Evolutionary conservation across 2,329 filamentous ascomycete species (phyloP).

Genomic region (Clarireedia homoeocarpa): DNA sequence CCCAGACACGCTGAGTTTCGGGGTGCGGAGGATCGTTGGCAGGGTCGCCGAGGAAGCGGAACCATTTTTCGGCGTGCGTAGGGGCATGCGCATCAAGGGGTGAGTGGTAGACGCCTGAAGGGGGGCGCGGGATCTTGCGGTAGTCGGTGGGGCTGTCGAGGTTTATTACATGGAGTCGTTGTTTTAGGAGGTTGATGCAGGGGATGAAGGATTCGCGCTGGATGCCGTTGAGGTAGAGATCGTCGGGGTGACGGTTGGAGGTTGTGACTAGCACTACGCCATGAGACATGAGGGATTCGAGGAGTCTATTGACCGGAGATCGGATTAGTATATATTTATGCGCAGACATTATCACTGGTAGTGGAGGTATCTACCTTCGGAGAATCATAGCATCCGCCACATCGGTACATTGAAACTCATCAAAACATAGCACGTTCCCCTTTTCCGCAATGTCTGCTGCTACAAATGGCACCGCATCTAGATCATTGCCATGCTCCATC

Average conservation of each 20-base stretch:
- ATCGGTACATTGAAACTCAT: constrained; percentile 98
- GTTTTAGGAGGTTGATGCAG: constrained; percentile 86
- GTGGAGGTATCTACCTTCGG: constrained; percentile 46
- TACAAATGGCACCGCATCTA: constrained; percentile 85
- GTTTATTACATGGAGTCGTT: constrained; percentile 79
- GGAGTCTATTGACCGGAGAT: constrained; percentile 42
- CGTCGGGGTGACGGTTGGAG: constrained; percentile 91
- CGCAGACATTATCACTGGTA: neutral
- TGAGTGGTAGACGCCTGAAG: constrained; percentile 89
- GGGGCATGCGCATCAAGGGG: constrained; percentile 71
- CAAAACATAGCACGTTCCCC: constrained; percentile 86
- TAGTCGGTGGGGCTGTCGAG: constrained; percentile 95
- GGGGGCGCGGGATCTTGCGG: constrained; percentile 88
- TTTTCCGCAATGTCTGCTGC: constrained; percentile 88
- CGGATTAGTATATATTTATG: neutral
- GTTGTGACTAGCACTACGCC: constrained; percentile 96
- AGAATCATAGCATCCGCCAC: constrained; percentile 98
- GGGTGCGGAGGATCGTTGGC: constrained; percentile 58
- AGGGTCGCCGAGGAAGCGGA: constrained; percentile 83
- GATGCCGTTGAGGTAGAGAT: constrained; percentile 96
- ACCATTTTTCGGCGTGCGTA: constrained; percentile 89
- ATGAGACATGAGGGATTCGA: constrained; percentile 89
- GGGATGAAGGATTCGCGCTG: constrained; percentile 93
- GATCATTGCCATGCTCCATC: constrained; percentile 77
- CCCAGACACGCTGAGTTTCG: constrained; percentile 83